Evolutionary conservation across 768 basidiomycete species (phyloP).

Genomic region (Crepidotus variabilis): DNA sequence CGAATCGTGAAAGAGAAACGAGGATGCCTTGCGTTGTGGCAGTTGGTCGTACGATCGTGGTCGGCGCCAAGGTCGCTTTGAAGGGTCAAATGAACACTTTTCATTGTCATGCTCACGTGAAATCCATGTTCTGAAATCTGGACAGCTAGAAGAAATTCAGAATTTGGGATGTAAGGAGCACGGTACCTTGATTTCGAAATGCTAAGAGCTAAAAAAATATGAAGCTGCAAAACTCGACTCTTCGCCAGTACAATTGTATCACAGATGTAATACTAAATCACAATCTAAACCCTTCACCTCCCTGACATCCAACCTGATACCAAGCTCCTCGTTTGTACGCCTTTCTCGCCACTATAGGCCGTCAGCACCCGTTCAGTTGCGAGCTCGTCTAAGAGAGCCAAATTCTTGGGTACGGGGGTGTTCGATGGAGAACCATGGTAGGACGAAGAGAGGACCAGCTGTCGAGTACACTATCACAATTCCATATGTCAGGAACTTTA

Average conservation of each 20-base stretch:
- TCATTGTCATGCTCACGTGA: background rate
- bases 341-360: constrained; percentile 50
- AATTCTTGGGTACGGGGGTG: constrained; percentile 51
- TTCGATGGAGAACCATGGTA: constrained; percentile 49
- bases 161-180: no score
- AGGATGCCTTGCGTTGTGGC: background rate
- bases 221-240: background rate
- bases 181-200: background rate
- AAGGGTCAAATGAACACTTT: background rate
- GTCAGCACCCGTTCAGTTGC: constrained; percentile 68
- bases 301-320: constrained; percentile 42
- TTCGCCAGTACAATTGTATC: no score
- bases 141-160: no score
- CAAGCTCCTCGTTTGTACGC: constrained; percentile 37
- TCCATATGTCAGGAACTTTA: background rate
- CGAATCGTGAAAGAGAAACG: background rate
- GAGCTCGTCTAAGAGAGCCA: constrained; percentile 62
- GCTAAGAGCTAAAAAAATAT: background rate
- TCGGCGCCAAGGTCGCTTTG: background rate
- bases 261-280: background rate
- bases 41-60: background rate
- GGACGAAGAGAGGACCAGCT: constrained; percentile 40
- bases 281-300: constrained; percentile 11
- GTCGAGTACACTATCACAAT: constrained; percentile 51
- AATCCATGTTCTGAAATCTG: background rate